phyloP scores from a whole-genome alignment of 1,284 basidiomycete species.

The Pterulicium gracile region DNA sequence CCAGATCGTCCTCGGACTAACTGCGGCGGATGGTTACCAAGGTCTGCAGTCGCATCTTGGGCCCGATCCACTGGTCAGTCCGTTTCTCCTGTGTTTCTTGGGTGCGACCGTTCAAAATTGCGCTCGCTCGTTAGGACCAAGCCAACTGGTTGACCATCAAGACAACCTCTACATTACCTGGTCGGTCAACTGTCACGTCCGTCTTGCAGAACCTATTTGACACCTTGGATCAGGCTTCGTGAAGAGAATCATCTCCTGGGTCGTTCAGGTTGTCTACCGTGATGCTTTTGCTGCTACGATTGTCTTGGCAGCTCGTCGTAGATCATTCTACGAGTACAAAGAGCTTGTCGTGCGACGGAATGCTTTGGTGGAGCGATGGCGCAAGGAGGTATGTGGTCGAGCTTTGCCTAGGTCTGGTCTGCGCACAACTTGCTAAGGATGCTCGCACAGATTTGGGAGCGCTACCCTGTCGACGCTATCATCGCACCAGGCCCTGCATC shows the following conservation, averaged over 20 bases:
- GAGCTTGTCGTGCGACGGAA: slow-evolving; percentile 38
- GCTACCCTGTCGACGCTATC: slow-evolving; percentile 60
- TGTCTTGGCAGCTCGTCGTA: slow-evolving; percentile 34
- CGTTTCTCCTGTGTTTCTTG: slow-evolving; percentile 23
- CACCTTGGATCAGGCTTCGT: slow-evolving; percentile 43
- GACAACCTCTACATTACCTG: slow-evolving; percentile 1
- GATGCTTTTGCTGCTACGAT: slow-evolving; percentile 45
- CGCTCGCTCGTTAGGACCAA: slow-evolving; percentile 5
- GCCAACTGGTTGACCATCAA: not conserved
- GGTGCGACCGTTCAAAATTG: slow-evolving; percentile 2
- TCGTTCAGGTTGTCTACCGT: slow-evolving; percentile 34
- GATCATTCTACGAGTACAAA: slow-evolving; percentile 47
- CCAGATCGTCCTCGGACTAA: slow-evolving; percentile 58
- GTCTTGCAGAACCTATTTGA: too few relatives aligned
- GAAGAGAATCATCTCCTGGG: slow-evolving; percentile 36
- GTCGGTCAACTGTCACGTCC: too few relatives aligned
- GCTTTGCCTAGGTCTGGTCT: too few relatives aligned
- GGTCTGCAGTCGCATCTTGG: slow-evolving; percentile 57
- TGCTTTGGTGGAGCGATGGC: slow-evolving; percentile 40
- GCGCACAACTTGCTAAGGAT: not conserved
- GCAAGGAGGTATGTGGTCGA: slow-evolving; percentile 44
- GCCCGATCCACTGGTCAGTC: slow-evolving; percentile 53
- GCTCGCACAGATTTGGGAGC: slow-evolving; percentile 58
- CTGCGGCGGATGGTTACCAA: slow-evolving; percentile 70
- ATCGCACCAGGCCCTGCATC: slow-evolving; percentile 66